These are phyloP conservation scores for Ustilago bromivora DNA, from an alignment of 1,284 basidiomycete genomes.

Conservation along the genomic window DNA sequence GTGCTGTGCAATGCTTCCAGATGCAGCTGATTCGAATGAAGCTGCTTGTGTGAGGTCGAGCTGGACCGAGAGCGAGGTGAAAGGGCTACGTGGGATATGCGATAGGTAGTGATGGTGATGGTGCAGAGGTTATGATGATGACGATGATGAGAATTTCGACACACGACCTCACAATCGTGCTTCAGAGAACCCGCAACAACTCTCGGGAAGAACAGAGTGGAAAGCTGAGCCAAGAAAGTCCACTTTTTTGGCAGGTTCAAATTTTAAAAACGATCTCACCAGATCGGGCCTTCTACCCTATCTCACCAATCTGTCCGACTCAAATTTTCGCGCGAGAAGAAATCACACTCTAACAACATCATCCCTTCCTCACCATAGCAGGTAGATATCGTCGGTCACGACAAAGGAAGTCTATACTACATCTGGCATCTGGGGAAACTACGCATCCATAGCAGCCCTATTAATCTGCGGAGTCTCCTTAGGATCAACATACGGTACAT, in stretches of 20 bases:
- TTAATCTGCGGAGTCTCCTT: conserved; percentile 56
- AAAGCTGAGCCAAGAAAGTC: conserved; percentile 12
- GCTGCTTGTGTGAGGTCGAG: no score
- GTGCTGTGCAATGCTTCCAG: no score
- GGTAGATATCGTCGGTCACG: background rate
- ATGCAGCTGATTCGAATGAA: background rate
- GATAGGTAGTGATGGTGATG: background rate
- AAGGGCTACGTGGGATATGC: background rate
- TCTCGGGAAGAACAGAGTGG: conserved; percentile 1
- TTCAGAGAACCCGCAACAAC: background rate
- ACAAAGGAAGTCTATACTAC: background rate
- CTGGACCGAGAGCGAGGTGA: no score
- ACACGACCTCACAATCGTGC: background rate
- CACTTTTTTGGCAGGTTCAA: background rate
- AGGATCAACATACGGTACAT: conserved; percentile 49
- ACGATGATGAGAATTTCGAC: conserved; percentile 24
- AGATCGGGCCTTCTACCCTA: background rate
- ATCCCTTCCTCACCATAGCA: no score
- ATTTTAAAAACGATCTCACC: background rate
- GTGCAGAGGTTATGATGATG: background rate
- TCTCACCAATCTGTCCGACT: conserved; percentile 1
- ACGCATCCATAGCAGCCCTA: conserved; percentile 52
- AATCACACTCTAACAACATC: background rate
- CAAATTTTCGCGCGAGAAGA: conserved; percentile 1
- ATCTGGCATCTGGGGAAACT: background rate